Conservation (phyloP, 805 yeast genomes). For the Ogataea siamensis region DNA sequence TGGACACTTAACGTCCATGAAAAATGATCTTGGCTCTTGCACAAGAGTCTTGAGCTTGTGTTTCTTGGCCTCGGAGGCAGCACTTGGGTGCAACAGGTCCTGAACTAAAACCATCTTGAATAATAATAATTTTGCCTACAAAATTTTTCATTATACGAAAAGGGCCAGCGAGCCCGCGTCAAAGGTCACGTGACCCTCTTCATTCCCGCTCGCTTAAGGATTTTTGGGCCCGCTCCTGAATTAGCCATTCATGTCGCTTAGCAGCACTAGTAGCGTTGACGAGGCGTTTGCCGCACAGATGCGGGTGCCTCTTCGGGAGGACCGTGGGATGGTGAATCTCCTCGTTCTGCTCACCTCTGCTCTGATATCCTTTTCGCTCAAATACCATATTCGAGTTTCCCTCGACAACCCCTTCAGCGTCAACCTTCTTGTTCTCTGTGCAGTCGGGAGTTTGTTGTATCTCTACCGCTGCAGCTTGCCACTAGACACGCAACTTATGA, state of each 20-base stretch:
- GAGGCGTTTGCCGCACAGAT: not conserved
- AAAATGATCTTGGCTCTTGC: slow-evolving; percentile 97
- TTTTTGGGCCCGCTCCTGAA: slow-evolving; percentile 1
- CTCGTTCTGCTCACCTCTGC: slow-evolving; percentile 11
- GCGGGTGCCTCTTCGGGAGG: slow-evolving; percentile 2
- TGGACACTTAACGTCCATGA: slow-evolving; percentile 99
- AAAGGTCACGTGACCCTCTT: slow-evolving; percentile 6
- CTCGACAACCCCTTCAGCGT: slow-evolving; percentile 12
- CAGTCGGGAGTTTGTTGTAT: slow-evolving; percentile 7
- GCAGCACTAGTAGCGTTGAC: slow-evolving; percentile 7
- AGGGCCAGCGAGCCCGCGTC: slow-evolving; percentile 7
- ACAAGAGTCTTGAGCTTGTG: slow-evolving; percentile 98
- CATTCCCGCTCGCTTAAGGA: too few species aligned
- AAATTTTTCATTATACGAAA: slow-evolving; percentile 8
- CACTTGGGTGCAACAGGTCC: slow-evolving; percentile 97
- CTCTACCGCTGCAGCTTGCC: slow-evolving; percentile 17
- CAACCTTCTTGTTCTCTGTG: slow-evolving; percentile 10
- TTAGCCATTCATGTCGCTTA: slow-evolving; percentile 5
- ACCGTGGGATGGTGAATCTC: slow-evolving; percentile 11
- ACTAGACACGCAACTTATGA: slow-evolving; percentile 8
- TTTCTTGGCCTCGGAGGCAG: slow-evolving; percentile 93
- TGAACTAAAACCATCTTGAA: slow-evolving; percentile 83
- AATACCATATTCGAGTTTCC: slow-evolving; percentile 11
- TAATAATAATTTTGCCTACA: slow-evolving; percentile 12
- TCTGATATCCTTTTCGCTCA: slow-evolving; percentile 16